Conservation (phyloP, 306 rosid species). For the Spatholobus suberectus region DNA sequence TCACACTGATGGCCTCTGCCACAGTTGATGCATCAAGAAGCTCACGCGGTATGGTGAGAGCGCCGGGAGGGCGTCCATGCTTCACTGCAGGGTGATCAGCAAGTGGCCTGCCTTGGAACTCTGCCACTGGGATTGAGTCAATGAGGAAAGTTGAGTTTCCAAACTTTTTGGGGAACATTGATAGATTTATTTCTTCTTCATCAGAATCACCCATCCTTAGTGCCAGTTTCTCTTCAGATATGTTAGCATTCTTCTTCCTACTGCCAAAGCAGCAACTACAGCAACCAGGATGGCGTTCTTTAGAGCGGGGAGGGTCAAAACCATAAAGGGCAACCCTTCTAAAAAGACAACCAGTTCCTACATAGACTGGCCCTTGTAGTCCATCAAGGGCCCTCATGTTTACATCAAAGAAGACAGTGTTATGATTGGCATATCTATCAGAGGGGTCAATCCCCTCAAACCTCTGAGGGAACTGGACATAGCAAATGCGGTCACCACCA, state of each 20-base stretch:
- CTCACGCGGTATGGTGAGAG: conserved; percentile 88
- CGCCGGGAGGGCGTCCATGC: conserved; percentile 93
- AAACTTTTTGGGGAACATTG: conserved; percentile 78
- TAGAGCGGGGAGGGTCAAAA: conserved; percentile 88
- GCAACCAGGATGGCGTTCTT: conserved; percentile 72
- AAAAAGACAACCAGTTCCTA: conserved; percentile 97
- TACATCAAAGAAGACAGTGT: conserved; percentile 91
- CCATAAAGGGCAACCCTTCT: conserved; percentile 88
- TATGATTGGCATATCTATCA: conserved; percentile 91
- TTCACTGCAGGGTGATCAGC: conserved; percentile 95
- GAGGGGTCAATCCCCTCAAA: conserved; percentile 97
- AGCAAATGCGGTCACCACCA: conserved; percentile 88
- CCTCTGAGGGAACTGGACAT: conserved; percentile 94
- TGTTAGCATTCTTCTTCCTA: conserved; percentile 62
- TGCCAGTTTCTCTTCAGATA: conserved; percentile 73
- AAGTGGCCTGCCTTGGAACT: conserved; percentile 94
- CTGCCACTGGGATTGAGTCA: conserved; percentile 93
- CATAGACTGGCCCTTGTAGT: conserved; percentile 94
- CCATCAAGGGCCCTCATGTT: conserved; percentile 97
- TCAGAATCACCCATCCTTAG: conserved; percentile 92
- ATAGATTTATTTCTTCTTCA: conserved; percentile 85
- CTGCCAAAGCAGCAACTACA: conserved; percentile 76
- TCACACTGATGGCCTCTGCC: conserved; percentile 91
- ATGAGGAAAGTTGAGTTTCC: conserved; percentile 91
- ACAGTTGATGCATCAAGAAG: conserved; percentile 94